Percentiles rank a stretch among this genome's conserved stretches.
phyloP scores from a whole-genome alignment of 148 eudicot genomes.

The Chenopodium suecicum region DNA sequence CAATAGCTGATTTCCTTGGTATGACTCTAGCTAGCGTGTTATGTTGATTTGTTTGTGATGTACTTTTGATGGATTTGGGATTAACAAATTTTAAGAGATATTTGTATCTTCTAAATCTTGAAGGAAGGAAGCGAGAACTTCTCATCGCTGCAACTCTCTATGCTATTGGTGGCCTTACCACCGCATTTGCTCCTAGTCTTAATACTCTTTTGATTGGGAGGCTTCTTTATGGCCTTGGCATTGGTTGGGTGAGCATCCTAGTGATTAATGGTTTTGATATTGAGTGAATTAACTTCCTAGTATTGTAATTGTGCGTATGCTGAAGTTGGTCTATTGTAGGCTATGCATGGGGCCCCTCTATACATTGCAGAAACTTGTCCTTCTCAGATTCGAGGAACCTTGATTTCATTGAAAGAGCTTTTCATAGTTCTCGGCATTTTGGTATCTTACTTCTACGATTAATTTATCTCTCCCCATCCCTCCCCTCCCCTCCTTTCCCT shows the following conservation, averaged over 20 bases:
- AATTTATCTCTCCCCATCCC: neutral
- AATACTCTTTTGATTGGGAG: slow-evolving; percentile 68
- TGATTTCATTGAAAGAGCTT: slow-evolving; percentile 83
- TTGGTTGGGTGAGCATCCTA: slow-evolving; percentile 75
- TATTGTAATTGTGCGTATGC: neutral
- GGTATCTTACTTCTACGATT: slow-evolving; percentile 40
- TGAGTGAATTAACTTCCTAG: slow-evolving; percentile 7
- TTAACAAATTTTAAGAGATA: neutral
- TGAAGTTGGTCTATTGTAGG: slow-evolving; percentile 47
- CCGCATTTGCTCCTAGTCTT: slow-evolving; percentile 78
- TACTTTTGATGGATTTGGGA: slow-evolving; percentile 3
- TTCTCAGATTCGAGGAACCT: slow-evolving; percentile 91
- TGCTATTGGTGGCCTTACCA: slow-evolving; percentile 64
- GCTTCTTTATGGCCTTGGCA: slow-evolving; percentile 86
- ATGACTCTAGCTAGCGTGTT: slow-evolving; percentile 16
- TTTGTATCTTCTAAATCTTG: slow-evolving; percentile 19
- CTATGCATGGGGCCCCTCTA: slow-evolving; percentile 99
- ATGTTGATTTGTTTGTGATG: slow-evolving; percentile 11
- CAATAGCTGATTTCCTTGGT: slow-evolving; percentile 95
- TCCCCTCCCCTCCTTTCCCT: neutral
- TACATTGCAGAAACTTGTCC: slow-evolving; percentile 99
- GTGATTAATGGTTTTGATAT: neutral
- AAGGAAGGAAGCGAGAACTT: slow-evolving; percentile 92
- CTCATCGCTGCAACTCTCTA: slow-evolving; percentile 66
- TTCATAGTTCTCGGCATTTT: slow-evolving; percentile 88